These are phyloP conservation scores for Wallemia mellicola DNA, from an alignment of 1,284 basidiomycete species.

Conservation along the genomic window DNA sequence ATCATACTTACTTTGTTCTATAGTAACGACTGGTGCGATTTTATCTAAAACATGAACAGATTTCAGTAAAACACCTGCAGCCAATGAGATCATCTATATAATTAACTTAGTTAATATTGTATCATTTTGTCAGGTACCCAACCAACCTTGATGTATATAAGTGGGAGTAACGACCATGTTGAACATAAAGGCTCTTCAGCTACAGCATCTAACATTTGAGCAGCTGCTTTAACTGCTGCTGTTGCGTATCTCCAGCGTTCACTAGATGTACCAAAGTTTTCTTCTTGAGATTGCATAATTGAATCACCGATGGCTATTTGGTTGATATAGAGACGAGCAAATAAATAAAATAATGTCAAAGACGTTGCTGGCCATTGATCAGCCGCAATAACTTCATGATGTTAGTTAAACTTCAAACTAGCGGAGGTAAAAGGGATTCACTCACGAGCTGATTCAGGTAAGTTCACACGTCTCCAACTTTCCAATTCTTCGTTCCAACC, in stretches of 20 bases:
- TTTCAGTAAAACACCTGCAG: not conserved
- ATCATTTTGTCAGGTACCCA: not conserved
- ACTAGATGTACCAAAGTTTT: not conserved
- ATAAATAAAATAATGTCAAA: not conserved
- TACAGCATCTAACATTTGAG: not conserved
- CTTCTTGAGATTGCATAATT: not conserved
- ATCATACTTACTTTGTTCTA: not conserved
- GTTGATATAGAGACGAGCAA: not conserved
- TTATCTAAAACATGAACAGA: not conserved
- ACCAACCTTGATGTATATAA: not conserved
- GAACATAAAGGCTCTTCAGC: not conserved
- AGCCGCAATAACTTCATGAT: not conserved
- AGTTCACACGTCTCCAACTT: not conserved
- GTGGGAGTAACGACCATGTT: not conserved
- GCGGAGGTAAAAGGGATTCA: not conserved
- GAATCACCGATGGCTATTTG: not conserved
- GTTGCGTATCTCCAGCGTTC: not conserved
- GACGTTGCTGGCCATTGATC: not conserved
- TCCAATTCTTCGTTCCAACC: not conserved
- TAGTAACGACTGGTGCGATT: not conserved
- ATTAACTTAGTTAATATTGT: not conserved
- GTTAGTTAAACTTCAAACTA: not conserved
- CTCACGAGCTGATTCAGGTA: not conserved
- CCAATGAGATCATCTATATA: not conserved
- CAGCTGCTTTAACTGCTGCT: not conserved